Base-by-base conservation (phyloP, 2,329 filamentous ascomycete species). In the Aspergillus sp. region DNA sequence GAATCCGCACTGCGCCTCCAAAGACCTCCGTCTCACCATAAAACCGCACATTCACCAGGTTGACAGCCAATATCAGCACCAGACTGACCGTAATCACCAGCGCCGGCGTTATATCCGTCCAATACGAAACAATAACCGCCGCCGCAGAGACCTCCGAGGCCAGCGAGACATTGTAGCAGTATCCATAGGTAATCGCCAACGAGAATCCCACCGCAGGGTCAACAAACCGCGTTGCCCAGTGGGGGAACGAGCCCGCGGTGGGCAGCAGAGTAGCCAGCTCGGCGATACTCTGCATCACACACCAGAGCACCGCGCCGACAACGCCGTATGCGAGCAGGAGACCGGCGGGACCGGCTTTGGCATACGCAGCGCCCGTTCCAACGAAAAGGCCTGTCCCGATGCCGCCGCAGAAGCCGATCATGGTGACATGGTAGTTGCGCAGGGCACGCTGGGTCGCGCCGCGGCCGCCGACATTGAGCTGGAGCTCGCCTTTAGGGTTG, bases 171-270 rank as follows among this genome's bases (percentile, higher is more conserved):
- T 13, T 37, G 0, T 37, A 37, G 34, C 34, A 37, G 34, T 37
- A 37, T 6, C 34, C 34, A n/a, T 37, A 37, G 2, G 34, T 15
- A n/a, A 37, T 37, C 34, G 34, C 34, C 12, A 37, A 5, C 12
- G 34, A 37, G 13, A 37, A 37, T 37, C 34, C 34, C 12, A 37
- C 34, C 15, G 34, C 34, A 13, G 34, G 34, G 1, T 37, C 34
- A n/a, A 37, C 15, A 37, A 37, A 37, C 12, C 34, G 34, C 5
- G 13, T 37, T n/a, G 34, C 34, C 34, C 34, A 37, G 34, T 37
- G 34, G 6, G 34, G 34, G 34, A 37, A 37, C 2, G 91, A 95
- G 51, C 93, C 93, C 9, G 92, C 90, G 34, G 34, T 37, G 12
- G 34, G 34, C 2, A 37, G 5, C 15, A 37, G 34, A 13, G 34